These are phyloP conservation scores for Nymphaea colorata DNA, from an alignment of 164 flowering plant species.

Conservation along the genomic window DNA sequence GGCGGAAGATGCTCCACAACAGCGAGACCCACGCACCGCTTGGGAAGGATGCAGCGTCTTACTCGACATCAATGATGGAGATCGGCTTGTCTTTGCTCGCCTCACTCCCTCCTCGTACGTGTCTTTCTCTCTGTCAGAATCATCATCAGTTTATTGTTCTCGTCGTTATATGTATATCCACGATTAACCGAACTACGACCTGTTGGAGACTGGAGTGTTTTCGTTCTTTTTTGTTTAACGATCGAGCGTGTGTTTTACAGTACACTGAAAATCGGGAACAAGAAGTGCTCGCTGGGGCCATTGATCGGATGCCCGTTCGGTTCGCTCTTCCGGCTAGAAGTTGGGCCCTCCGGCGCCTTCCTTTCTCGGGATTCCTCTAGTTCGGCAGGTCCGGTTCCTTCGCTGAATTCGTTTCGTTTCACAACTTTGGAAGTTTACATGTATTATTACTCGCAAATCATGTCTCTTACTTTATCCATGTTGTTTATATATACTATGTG, in stretches of 20 bases:
- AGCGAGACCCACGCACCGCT: slow-evolving; percentile 46
- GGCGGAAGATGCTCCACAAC: not conserved
- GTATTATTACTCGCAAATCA: too few relatives aligned
- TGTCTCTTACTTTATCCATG: too few relatives aligned
- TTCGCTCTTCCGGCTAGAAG: slow-evolving; percentile 60
- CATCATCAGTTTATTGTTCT: not conserved
- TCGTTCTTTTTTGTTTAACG: not conserved
- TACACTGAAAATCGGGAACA: slow-evolving; percentile 75
- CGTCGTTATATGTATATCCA: too few relatives aligned
- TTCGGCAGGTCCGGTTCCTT: slow-evolving; percentile 25
- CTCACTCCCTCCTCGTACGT: slow-evolving; percentile 61
- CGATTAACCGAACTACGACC: not conserved
- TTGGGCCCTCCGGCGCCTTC: slow-evolving; percentile 40
- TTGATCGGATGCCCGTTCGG: slow-evolving; percentile 92
- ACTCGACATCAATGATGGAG: slow-evolving; percentile 95
- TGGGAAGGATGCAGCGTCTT: slow-evolving; percentile 97
- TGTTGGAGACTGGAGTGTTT: not conserved
- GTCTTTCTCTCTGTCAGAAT: not conserved
- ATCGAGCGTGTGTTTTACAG: slow-evolving; percentile 19
- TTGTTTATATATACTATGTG: too few relatives aligned
- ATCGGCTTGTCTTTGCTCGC: slow-evolving; percentile 81
- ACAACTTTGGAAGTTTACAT: too few relatives aligned
- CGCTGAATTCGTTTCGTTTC: too few relatives aligned
- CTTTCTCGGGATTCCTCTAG: slow-evolving; percentile 38
- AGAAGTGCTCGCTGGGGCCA: slow-evolving; percentile 53